These are phyloP conservation scores for Blastobotrys elegans DNA, from an alignment of 1,139 yeast species.

Conservation along the genomic window DNA sequence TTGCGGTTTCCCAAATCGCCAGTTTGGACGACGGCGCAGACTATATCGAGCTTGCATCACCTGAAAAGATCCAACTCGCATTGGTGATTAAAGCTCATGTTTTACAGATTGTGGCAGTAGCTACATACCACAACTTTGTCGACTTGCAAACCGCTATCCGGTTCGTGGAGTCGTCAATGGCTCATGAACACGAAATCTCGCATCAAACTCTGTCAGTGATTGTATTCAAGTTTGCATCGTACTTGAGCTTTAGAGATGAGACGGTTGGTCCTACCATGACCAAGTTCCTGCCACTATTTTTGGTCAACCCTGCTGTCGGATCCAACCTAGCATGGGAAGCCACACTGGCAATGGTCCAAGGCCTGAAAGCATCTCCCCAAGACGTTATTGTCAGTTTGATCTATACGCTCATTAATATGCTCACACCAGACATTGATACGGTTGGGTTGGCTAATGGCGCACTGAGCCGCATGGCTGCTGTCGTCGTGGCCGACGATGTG, in stretches of 20 bases:
- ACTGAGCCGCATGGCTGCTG: neutral
- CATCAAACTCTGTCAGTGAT: conserved; percentile 41
- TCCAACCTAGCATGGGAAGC: conserved; percentile 29
- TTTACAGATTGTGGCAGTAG: conserved; percentile 42
- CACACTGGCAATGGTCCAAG: conserved; percentile 40
- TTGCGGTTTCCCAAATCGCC: conserved; percentile 32
- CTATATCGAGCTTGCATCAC: conserved; percentile 40
- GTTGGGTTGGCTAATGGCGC: conserved; percentile 9
- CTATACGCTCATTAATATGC: conserved; percentile 73
- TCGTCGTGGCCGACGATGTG: too few relatives aligned
- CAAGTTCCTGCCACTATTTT: conserved; percentile 35
- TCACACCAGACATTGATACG: conserved; percentile 49
- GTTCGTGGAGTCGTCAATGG: conserved; percentile 35
- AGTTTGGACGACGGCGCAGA: conserved; percentile 42
- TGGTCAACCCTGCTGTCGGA: conserved; percentile 39
- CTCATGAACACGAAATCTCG: conserved; percentile 29
- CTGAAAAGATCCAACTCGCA: conserved; percentile 40
- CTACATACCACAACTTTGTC: conserved; percentile 32
- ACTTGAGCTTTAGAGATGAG: conserved; percentile 44
- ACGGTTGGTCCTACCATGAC: conserved; percentile 30
- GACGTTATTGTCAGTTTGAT: conserved; percentile 84
- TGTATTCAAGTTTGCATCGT: conserved; percentile 51
- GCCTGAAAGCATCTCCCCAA: conserved; percentile 50
- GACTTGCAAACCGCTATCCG: conserved; percentile 33
- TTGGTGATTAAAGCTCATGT: conserved; percentile 41